Conservation (phyloP, 1,284 basidiomycete species). For the Erythrobasidium hasegawianum region DNA sequence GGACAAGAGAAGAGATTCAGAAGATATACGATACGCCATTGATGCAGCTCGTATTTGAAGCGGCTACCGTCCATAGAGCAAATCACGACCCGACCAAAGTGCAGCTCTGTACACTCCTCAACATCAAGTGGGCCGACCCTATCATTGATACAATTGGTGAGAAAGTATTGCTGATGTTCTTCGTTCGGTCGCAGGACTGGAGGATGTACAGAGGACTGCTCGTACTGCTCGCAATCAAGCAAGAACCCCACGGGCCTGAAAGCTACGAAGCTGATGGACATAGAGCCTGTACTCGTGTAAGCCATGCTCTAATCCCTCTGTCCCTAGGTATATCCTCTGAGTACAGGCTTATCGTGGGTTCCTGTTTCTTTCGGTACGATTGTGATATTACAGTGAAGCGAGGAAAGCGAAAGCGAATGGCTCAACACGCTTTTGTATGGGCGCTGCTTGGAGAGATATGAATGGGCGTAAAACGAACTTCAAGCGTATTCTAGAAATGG, state of each 20-base stretch:
- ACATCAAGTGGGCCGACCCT: constrained; percentile 87
- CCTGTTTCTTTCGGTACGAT: no score
- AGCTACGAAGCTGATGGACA: constrained; percentile 80
- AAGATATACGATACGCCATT: constrained; percentile 72
- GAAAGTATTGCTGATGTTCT: no score
- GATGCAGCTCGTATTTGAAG: constrained; percentile 78
- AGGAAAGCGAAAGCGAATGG: constrained; percentile 92
- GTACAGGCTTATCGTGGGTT: background rate
- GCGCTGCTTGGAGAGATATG: constrained; percentile 97
- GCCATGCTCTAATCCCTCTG: no score
- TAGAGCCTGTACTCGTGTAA: constrained; percentile 86
- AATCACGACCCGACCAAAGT: constrained; percentile 84
- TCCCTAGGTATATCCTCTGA: no score
- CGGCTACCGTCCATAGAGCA: constrained; percentile 70
- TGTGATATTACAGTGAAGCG: no score
- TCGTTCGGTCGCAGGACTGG: no score
- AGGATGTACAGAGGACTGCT: constrained; percentile 95
- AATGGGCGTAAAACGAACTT: constrained; percentile 91
- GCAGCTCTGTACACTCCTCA: constrained; percentile 96
- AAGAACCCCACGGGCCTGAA: constrained; percentile 83
- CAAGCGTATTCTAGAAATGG: constrained; percentile 90
- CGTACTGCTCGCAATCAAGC: constrained; percentile 96
- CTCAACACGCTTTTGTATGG: constrained; percentile 98
- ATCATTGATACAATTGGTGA: no score
- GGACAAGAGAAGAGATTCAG: constrained; percentile 69